Evolutionary conservation across 2,329 filamentous ascomycete species (phyloP).

Genomic region (Pleoardoris graminearum): DNA sequence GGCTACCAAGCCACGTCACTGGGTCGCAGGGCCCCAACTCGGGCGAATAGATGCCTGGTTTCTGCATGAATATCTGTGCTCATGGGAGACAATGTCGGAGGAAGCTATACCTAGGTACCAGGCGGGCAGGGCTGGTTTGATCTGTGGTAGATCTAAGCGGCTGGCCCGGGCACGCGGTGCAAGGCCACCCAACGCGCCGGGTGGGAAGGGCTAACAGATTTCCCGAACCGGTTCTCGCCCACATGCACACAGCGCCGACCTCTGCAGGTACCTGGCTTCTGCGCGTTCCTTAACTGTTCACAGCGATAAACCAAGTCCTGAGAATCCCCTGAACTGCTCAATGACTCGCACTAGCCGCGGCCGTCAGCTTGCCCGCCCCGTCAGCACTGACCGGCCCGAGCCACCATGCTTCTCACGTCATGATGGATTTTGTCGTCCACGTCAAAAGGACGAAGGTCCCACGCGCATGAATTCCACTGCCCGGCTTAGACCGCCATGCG

Average conservation of each 20-base stretch:
- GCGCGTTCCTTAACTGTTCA: not conserved
- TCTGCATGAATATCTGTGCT: conserved; percentile 1
- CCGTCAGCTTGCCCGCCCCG: not conserved
- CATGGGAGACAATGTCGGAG: not conserved
- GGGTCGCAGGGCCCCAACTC: not conserved
- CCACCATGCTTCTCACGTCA: conserved; percentile 1
- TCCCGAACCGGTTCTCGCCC: not conserved
- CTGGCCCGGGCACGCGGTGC: not conserved
- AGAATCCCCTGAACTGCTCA: too few species aligned
- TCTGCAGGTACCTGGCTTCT: not conserved
- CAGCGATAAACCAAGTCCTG: too few species aligned
- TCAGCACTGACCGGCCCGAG: too few species aligned
- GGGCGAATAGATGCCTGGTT: conserved; percentile 1
- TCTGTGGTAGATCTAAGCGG: conserved; percentile 11
- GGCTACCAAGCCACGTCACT: not conserved
- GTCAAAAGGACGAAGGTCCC: not conserved
- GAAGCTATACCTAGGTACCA: conserved; percentile 2
- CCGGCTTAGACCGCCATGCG: not conserved
- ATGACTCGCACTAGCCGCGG: conserved; percentile 6
- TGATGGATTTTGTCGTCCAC: not conserved
- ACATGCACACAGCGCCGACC: not conserved
- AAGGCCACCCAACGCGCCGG: not conserved
- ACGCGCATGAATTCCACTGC: not conserved
- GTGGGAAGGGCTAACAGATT: not conserved
- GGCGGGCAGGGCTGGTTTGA: conserved; percentile 11